Evolutionary conservation across 164 flowering plant species (phyloP).

Genomic region (Tetrastigma voinierianum): DNA sequence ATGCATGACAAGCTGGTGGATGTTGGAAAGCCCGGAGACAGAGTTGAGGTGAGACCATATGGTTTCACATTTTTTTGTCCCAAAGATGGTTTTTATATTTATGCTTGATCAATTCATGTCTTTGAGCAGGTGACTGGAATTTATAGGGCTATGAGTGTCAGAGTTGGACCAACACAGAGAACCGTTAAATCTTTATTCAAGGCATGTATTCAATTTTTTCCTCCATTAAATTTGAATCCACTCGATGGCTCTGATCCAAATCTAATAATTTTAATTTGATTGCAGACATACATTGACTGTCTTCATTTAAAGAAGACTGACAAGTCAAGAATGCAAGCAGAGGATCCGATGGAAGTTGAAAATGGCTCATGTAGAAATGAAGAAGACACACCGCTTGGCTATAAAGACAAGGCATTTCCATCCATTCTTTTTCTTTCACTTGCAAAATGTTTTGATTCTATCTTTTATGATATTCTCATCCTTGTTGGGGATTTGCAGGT

Average conservation of each 20-base stretch:
- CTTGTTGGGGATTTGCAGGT: constrained; percentile 46
- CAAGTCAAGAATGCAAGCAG: constrained; percentile 80
- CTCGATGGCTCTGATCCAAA: constrained; percentile 1
- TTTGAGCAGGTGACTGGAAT: constrained; percentile 80
- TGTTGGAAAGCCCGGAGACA: constrained; percentile 95
- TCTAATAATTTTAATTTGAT: constrained; percentile 7
- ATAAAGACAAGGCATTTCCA: constrained; percentile 45
- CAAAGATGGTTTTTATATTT: constrained; percentile 1
- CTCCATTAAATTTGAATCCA: neutral
- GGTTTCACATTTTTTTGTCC: neutral
- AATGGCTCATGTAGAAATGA: constrained; percentile 25
- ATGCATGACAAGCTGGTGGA: constrained; percentile 97
- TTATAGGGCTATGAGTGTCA: constrained; percentile 97
- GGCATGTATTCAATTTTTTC: constrained; percentile 32
- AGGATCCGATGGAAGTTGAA: constrained; percentile 71
- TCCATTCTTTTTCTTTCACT: neutral
- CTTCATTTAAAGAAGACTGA: constrained; percentile 88
- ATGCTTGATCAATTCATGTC: neutral
- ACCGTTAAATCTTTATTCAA: constrained; percentile 93
- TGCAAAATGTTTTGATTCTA: neutral
- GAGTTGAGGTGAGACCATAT: constrained; percentile 69
- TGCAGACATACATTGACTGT: constrained; percentile 94
- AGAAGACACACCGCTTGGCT: constrained; percentile 41
- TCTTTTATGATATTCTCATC: neutral
- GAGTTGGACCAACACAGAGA: constrained; percentile 90